Conservation (phyloP, 768 basidiomycete species). For the Cystobasidium tubakii region DNA sequence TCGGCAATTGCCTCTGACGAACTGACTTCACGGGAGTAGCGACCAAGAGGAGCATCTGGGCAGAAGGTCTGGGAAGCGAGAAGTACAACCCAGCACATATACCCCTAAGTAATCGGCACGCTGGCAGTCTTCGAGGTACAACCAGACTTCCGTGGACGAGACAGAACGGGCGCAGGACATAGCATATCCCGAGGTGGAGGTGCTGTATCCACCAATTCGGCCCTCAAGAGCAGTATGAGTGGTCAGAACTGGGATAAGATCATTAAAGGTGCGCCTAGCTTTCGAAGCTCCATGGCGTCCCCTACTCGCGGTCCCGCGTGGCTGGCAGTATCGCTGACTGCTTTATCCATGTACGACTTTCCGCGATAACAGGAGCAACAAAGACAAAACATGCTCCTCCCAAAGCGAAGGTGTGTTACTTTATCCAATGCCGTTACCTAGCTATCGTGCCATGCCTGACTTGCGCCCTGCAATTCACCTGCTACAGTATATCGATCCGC, state of each 20-base stretch:
- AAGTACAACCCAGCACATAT: not conserved
- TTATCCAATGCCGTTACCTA: not conserved
- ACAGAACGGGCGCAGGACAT: not conserved
- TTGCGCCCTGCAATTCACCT: not conserved
- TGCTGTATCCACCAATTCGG: not conserved
- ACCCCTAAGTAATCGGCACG: not conserved
- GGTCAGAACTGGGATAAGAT: constrained; percentile 21
- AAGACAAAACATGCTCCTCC: constrained; percentile 94
- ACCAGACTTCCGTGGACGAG: not conserved
- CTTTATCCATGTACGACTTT: not conserved
- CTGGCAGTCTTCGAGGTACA: constrained; percentile 8
- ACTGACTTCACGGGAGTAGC: not conserved
- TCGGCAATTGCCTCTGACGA: not conserved
- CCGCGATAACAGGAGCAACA: constrained; percentile 61
- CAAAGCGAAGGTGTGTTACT: constrained; percentile 72
- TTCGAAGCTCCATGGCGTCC: no score
- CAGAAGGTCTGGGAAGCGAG: no score
- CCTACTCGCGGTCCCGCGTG: no score
- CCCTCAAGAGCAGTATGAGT: constrained; percentile 15
- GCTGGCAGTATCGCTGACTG: not conserved
- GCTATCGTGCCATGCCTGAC: constrained; percentile 21
- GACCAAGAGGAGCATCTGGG: not conserved
- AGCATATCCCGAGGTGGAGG: constrained; percentile 9
- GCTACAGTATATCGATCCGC: constrained; percentile 83
- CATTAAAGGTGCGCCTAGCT: constrained; percentile 5